Percentiles rank a stretch among this genome's conserved stretches.
phyloP scores from a whole-genome alignment of 2,329 filamentous ascomycete species.

The Exophiala dermatitidis region DNA sequence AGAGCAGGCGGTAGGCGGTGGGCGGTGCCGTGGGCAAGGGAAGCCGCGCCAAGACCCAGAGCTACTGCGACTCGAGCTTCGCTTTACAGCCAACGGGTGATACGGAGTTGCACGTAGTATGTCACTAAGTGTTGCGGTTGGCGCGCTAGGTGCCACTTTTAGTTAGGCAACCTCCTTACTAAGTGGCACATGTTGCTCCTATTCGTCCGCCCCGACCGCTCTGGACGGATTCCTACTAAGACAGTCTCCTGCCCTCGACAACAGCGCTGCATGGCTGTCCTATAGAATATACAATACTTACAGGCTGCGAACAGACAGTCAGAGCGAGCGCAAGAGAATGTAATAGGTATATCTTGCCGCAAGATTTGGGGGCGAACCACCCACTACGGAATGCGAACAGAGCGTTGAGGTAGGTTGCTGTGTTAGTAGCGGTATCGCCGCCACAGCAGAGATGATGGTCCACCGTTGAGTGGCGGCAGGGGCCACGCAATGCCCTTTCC shows the following conservation, averaged over 20 bases:
- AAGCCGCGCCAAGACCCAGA: constrained; percentile 16
- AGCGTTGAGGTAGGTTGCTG: neutral
- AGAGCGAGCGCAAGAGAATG: too few species aligned
- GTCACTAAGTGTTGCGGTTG: neutral
- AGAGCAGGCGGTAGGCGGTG: constrained; percentile 25
- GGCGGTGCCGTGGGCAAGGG: constrained; percentile 14
- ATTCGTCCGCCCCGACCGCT: too few species aligned
- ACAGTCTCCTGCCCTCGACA: too few species aligned
- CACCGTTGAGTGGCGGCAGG: constrained; percentile 15
- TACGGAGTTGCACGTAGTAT: neutral
- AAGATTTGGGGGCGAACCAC: too few species aligned
- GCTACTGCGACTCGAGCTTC: constrained; percentile 7
- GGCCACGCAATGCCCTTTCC: constrained; percentile 25
- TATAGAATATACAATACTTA: too few species aligned
- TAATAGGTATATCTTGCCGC: too few species aligned
- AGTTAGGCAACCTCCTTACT: constrained; percentile 1
- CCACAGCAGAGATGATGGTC: neutral
- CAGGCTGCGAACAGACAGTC: too few species aligned
- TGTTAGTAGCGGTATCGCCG: neutral
- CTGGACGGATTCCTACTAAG: too few species aligned
- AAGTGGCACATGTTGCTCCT: too few species aligned
- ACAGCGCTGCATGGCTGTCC: too few species aligned
- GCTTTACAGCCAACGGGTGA: neutral
- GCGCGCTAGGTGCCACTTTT: neutral
- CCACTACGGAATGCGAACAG: neutral